phyloP scores from a whole-genome alignment of 2,329 filamentous ascomycete species.

The Epichloe gansuensis region DNA sequence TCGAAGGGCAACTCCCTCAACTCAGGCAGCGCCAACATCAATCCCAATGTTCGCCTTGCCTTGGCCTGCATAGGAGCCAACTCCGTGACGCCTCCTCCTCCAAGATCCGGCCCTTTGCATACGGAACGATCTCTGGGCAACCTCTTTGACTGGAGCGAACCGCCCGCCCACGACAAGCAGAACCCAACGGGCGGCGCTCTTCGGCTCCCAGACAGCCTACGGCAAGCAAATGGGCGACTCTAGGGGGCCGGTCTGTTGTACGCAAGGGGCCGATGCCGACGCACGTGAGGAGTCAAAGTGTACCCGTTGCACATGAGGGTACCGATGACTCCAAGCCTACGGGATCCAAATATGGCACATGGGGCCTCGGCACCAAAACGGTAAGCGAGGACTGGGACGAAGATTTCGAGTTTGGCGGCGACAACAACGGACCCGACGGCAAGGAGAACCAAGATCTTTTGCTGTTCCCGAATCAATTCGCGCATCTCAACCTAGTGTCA shows the following conservation, averaged over 20 bases:
- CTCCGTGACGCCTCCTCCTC: constrained; percentile 14
- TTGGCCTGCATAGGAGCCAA: constrained; percentile 41
- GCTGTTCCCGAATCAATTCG: constrained; percentile 62
- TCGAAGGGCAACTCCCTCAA: constrained; percentile 38
- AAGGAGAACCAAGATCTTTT: constrained; percentile 20
- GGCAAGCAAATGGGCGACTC: constrained; percentile 61
- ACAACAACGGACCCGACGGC: constrained; percentile 26
- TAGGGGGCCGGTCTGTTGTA: constrained; percentile 54
- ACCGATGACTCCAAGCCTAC: constrained; percentile 41
- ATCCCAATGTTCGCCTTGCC: constrained; percentile 41
- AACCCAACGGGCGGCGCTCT: constrained; percentile 45
- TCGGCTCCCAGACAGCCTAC: constrained; percentile 62
- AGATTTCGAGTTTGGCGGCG: constrained; percentile 64
- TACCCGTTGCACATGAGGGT: constrained; percentile 57
- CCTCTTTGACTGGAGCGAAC: constrained; percentile 70
- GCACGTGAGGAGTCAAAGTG: constrained; percentile 71
- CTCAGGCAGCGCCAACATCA: constrained; percentile 34
- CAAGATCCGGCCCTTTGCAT: constrained; percentile 7
- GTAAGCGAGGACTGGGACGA: constrained; percentile 84
- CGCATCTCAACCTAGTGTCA: constrained; percentile 70
- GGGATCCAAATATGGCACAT: constrained; percentile 66
- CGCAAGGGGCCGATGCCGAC: constrained; percentile 57
- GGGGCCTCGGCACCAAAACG: constrained; percentile 68
- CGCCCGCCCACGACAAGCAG: constrained; percentile 47
- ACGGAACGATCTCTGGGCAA: constrained; percentile 50